Evolutionary conservation across 768 basidiomycete species (phyloP).

Genomic region (Boletus sp.): DNA sequence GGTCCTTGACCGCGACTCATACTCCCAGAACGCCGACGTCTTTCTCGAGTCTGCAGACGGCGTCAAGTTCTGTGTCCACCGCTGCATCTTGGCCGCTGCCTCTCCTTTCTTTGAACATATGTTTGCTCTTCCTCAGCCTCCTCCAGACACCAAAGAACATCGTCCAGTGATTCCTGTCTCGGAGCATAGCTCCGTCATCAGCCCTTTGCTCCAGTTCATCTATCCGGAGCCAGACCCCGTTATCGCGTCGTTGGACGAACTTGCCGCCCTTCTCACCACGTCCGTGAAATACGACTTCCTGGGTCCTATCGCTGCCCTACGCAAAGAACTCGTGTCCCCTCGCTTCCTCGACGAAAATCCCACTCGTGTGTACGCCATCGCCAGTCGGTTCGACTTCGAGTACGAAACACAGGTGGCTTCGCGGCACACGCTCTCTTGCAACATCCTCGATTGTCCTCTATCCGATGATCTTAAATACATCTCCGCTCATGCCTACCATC

Average conservation of each 20-base stretch:
- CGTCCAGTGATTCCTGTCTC: constrained; percentile 53
- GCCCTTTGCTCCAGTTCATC: constrained; percentile 53
- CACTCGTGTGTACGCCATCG: constrained; percentile 66
- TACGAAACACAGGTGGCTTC: constrained; percentile 63
- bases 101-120: constrained; percentile 69
- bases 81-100: constrained; percentile 56
- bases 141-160: constrained; percentile 21
- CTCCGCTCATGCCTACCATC: constrained; percentile 65
- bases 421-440: constrained; percentile 48
- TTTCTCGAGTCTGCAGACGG: constrained; percentile 44
- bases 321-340: constrained; percentile 48
- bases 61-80: constrained; percentile 58
- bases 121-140: constrained; percentile 61
- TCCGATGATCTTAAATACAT: constrained; percentile 64
- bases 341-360: constrained; percentile 47
- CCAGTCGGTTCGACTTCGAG: constrained; percentile 60
- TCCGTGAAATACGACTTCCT: constrained; percentile 65
- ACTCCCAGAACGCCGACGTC: constrained; percentile 50
- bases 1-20: constrained; percentile 35
- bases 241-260: constrained; percentile 50
- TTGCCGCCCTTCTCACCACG: constrained; percentile 47
- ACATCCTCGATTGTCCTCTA: constrained; percentile 54
- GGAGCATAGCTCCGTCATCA: constrained; percentile 45
- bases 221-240: constrained; percentile 59
- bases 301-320: constrained; percentile 45